A percentile compares a stretch with the other conserved stretches of the same genome.
Evolutionary conservation across 2,329 filamentous ascomycete species (phyloP).

Genomic region (Nakataea oryzae): DNA sequence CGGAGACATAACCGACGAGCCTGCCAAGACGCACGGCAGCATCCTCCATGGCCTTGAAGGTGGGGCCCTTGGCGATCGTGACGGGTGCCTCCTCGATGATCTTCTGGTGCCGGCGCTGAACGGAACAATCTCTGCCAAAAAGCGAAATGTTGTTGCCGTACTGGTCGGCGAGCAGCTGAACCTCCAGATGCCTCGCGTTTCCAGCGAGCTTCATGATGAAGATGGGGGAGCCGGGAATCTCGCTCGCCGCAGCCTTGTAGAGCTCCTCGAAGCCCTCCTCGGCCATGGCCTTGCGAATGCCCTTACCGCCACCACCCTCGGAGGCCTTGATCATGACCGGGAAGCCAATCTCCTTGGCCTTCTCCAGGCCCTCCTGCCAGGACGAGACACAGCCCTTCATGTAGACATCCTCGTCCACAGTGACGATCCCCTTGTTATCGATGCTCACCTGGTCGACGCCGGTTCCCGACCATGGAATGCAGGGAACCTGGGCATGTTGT

Average conservation of each 20-base stretch:
- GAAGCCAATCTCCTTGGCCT: conserved; percentile 87
- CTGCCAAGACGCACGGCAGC: conserved; percentile 88
- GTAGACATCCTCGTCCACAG: conserved; percentile 78
- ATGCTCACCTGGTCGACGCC: conserved; percentile 75
- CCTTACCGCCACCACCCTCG: conserved; percentile 97
- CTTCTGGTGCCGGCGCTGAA: conserved; percentile 97
- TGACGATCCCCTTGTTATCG: conserved; percentile 79
- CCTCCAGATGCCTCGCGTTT: conserved; percentile 92
- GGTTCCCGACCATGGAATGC: conserved; percentile 98
- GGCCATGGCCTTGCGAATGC: conserved; percentile 86
- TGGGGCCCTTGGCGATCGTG: conserved; percentile 80
- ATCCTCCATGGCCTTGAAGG: conserved; percentile 94
- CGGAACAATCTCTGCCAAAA: conserved; percentile 96
- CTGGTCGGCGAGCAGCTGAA: conserved; percentile 94
- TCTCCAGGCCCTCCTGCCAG: conserved; percentile 79
- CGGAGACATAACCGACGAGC: conserved; percentile 95
- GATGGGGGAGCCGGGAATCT: conserved; percentile 97
- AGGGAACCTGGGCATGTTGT: conserved; percentile 91
- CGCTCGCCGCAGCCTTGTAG: conserved; percentile 92
- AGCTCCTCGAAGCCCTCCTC: conserved; percentile 78
- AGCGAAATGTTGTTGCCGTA: conserved; percentile 99
- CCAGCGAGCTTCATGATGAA: conserved; percentile 99
- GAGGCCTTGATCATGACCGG: conserved; percentile 99
- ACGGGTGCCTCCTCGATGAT: conserved; percentile 99
- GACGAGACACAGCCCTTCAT: conserved; percentile 83